Evolutionary conservation across 345 rosid species (phyloP).

Genomic region (Acer campestre): DNA sequence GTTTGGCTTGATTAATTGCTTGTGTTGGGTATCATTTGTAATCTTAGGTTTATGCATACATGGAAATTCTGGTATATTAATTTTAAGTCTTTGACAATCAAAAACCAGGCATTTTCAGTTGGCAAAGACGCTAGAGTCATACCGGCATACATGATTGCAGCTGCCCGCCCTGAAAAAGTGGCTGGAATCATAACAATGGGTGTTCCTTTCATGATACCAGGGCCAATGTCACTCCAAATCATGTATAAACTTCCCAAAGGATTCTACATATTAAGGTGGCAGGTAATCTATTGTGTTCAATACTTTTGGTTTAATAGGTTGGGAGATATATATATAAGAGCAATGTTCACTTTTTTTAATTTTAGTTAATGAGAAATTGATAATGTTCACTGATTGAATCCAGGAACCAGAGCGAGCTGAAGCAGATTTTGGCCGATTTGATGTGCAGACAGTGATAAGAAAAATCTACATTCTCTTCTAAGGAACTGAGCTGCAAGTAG

Average conservation of each 20-base stretch:
- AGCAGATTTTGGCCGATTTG: slow-evolving; percentile 53
- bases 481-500: slow-evolving; percentile 37
- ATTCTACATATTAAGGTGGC: slow-evolving; percentile 44
- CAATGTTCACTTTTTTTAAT: neutral
- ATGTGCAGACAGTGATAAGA: slow-evolving; percentile 44
- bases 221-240: slow-evolving; percentile 16
- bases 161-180: slow-evolving; percentile 37
- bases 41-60: neutral
- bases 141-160: slow-evolving; percentile 29
- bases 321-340: neutral
- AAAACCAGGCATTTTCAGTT: slow-evolving; percentile 36
- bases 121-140: slow-evolving; percentile 50
- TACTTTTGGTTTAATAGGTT: neutral
- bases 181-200: slow-evolving; percentile 40
- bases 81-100: neutral
- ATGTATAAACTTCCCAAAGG: slow-evolving; percentile 37
- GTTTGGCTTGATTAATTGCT: neutral
- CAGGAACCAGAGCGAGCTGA: slow-evolving; percentile 54
- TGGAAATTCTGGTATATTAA: neutral
- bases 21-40: neutral
- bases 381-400: neutral
- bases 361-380: too few relatives aligned
- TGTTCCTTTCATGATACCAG: slow-evolving; percentile 40
- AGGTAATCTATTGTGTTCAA: slow-evolving; percentile 24
- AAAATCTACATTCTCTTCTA: slow-evolving; percentile 56